These are phyloP conservation scores for Sarcodon sp. DNA, from an alignment of 768 basidiomycete genomes.

Conservation along the genomic window DNA sequence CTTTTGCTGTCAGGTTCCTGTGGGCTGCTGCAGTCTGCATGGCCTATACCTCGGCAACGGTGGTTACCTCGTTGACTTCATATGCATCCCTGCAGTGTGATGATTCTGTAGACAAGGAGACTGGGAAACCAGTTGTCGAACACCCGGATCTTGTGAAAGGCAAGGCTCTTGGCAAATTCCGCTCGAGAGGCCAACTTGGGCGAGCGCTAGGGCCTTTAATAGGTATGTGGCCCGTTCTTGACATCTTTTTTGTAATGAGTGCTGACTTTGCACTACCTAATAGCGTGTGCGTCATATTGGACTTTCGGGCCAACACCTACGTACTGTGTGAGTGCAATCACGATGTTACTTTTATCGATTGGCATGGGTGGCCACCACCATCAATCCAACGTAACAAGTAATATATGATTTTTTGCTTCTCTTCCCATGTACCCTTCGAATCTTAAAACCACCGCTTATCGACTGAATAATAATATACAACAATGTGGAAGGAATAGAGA, in stretches of 20 bases:
- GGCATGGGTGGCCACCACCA: constrained; percentile 30
- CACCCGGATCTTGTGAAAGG: constrained; percentile 74
- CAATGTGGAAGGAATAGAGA: no score
- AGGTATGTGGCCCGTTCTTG: constrained; percentile 30
- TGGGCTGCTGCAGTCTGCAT: constrained; percentile 70
- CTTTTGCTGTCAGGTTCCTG: constrained; percentile 37
- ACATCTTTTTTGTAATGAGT: not conserved
- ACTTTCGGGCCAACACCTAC: constrained; percentile 73
- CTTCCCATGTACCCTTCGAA: no score
- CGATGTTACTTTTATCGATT: constrained; percentile 48
- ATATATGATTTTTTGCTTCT: no score
- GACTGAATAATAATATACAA: no score
- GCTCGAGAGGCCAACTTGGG: constrained; percentile 90
- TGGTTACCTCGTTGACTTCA: constrained; percentile 87
- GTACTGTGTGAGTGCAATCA: constrained; percentile 49
- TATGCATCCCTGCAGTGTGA: constrained; percentile 88
- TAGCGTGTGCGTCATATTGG: constrained; percentile 84
- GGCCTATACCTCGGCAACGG: constrained; percentile 91
- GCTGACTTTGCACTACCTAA: constrained; percentile 6
- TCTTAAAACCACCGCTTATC: no score
- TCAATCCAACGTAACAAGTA: no score
- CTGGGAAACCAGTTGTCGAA: constrained; percentile 35
- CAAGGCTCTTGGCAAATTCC: constrained; percentile 71
- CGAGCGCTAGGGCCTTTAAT: constrained; percentile 85
- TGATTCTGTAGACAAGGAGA: constrained; percentile 31